These are phyloP conservation scores for Paramicrosporidium saccamoebae DNA, from an alignment of 371 early-diverging fungal genomes.

Conservation along the genomic window DNA sequence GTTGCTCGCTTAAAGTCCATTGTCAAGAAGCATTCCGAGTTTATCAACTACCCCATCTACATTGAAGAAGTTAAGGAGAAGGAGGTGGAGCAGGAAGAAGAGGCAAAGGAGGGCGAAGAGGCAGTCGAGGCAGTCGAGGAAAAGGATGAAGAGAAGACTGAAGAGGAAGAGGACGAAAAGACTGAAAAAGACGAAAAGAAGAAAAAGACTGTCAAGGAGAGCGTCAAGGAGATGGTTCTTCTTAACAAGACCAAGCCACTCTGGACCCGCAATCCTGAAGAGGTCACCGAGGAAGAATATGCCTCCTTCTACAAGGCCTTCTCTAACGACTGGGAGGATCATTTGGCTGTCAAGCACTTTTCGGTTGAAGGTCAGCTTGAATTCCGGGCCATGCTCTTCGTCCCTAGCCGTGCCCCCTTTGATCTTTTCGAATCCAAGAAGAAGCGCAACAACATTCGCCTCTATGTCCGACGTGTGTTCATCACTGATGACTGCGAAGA, in stretches of 20 bases:
- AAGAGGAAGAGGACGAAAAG: constrained; percentile 15
- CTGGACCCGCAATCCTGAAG: constrained; percentile 75
- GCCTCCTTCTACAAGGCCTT: constrained; percentile 70
- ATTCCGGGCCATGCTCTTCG: constrained; percentile 64
- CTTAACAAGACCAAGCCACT: constrained; percentile 74
- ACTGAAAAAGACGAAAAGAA: constrained; percentile 22
- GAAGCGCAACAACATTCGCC: constrained; percentile 76
- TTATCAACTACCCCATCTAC: constrained; percentile 72
- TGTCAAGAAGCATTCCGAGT: constrained; percentile 79
- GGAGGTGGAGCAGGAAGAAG: constrained; percentile 47
- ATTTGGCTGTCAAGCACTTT: constrained; percentile 62
- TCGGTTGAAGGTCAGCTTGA: constrained; percentile 72
- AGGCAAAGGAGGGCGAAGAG: constrained; percentile 30
- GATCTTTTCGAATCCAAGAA: constrained; percentile 59
- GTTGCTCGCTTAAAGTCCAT: constrained; percentile 60
- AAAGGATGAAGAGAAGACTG: constrained; percentile 14
- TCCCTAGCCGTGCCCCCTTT: constrained; percentile 60
- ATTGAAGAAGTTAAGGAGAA: constrained; percentile 50
- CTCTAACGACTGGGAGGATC: constrained; percentile 84
- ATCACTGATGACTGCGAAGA: constrained; percentile 88
- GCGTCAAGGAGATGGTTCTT: constrained; percentile 36
- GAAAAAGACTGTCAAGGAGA: constrained; percentile 39
- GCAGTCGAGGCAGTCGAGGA: constrained; percentile 18
- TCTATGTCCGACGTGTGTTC: constrained; percentile 83
- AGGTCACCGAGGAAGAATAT: constrained; percentile 63